A percentile compares a stretch with the other conserved stretches of the same genome.
Evolutionary conservation across 2,329 filamentous ascomycete species (phyloP).

Genomic region (Fusarium sp.): DNA sequence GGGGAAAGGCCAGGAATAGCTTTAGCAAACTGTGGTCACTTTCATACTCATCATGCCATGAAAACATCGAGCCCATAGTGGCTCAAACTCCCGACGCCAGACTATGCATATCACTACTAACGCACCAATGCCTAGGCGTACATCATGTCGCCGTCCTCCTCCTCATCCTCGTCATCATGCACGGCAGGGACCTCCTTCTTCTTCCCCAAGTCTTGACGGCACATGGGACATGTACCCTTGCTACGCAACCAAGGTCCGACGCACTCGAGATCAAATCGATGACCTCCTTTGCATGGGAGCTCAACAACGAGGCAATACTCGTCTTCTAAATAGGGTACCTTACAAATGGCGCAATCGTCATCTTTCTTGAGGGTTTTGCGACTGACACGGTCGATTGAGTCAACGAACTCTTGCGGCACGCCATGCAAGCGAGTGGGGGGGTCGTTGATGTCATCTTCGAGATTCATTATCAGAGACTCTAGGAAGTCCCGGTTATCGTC

Average conservation of each 20-base stretch:
- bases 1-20: neutral
- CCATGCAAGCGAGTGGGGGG: slow-evolving; percentile 63
- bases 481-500: slow-evolving; percentile 61
- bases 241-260: slow-evolving; percentile 71
- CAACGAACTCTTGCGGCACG: slow-evolving; percentile 68
- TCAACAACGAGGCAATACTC: slow-evolving; percentile 70
- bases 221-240: slow-evolving; percentile 72
- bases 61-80: slow-evolving; percentile 19
- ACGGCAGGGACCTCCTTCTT: slow-evolving; percentile 58
- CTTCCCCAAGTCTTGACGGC: slow-evolving; percentile 67
- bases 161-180: slow-evolving; percentile 60
- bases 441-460: slow-evolving; percentile 61
- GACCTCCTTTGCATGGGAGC: slow-evolving; percentile 67
- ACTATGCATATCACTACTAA: slow-evolving; percentile 29
- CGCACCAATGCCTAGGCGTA: slow-evolving; percentile 44
- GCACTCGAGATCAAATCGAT: slow-evolving; percentile 73
- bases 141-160: slow-evolving; percentile 63
- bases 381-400: slow-evolving; percentile 66
- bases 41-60: slow-evolving; percentile 5
- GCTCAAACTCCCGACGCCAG: slow-evolving; percentile 44
- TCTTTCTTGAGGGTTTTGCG: slow-evolving; percentile 60
- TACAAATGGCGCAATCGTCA: slow-evolving; percentile 70
- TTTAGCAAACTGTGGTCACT: neutral
- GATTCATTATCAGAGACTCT: slow-evolving; percentile 55
- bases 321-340: slow-evolving; percentile 69